These are phyloP conservation scores for Zygoascus biomembranicola DNA, from an alignment of 805 yeast species.

Conservation along the genomic window DNA sequence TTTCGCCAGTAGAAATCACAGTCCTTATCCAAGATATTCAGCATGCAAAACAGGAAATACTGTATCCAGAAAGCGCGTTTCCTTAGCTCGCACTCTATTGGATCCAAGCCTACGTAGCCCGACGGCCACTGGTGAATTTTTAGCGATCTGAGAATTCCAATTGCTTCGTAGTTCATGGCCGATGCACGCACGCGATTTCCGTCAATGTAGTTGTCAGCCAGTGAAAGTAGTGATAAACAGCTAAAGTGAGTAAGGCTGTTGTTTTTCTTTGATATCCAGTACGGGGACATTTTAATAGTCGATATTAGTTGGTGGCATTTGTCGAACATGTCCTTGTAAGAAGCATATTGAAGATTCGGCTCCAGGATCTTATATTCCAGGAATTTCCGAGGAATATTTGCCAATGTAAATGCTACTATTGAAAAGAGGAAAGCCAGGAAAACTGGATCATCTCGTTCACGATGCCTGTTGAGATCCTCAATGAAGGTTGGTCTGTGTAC, in stretches of 20 bases:
- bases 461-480: neutral
- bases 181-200: conserved; percentile 9
- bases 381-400: neutral
- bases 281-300: neutral
- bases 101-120: conserved; percentile 6
- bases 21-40: neutral
- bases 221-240: conserved; percentile 2
- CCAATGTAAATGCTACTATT: neutral
- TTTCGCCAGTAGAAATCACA: neutral
- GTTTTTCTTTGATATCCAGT: conserved; percentile 4
- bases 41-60: conserved; percentile 7
- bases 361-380: neutral
- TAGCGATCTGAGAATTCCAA: conserved; percentile 4
- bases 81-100: conserved; percentile 7
- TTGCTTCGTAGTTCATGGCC: conserved; percentile 3
- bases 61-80: conserved; percentile 7
- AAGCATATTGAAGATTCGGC: neutral
- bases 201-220: conserved; percentile 10
- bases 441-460: neutral
- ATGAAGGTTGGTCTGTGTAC: neutral
- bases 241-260: conserved; percentile 5
- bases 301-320: neutral
- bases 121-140: conserved; percentile 6
- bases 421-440: neutral
- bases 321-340: conserved; percentile 4